Percentiles rank a stretch among this genome's conserved stretches.
Evolutionary conservation across 2,329 filamentous ascomycete species (phyloP).

Genomic region (Huntiella moniliformis): DNA sequence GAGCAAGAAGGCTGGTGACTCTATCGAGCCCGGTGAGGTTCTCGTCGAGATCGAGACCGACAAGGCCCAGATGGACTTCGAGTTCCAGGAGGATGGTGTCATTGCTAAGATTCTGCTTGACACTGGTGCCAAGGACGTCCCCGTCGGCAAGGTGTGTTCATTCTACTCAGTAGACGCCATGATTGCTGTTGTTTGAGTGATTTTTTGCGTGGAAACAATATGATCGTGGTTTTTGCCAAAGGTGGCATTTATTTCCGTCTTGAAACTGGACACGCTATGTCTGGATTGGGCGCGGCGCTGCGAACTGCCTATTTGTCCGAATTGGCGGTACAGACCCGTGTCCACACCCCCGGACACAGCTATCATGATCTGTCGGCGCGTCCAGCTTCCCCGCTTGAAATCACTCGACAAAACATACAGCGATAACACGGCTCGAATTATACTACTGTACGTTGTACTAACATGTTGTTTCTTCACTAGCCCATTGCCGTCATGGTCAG

Average conservation of each 20-base stretch:
- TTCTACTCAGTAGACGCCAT: too few species aligned
- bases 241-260: not conserved
- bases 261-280: not conserved
- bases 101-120: conserved; percentile 89
- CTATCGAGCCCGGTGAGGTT: conserved; percentile 77
- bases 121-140: conserved; percentile 78
- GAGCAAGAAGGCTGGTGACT: conserved; percentile 93
- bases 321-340: not conserved
- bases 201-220: not conserved
- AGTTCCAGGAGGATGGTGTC: conserved; percentile 95
- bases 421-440: not conserved
- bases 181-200: not conserved
- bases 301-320: not conserved
- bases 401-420: not conserved
- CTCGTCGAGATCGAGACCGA: conserved; percentile 98
- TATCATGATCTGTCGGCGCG: too few species aligned
- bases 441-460: not conserved
- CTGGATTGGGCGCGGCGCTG: not conserved
- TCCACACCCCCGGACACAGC: too few species aligned
- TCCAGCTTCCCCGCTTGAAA: too few species aligned
- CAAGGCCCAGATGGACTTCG: conserved; percentile 99
- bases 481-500: conserved; percentile 92
- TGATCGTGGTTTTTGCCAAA: too few species aligned
- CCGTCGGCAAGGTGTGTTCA: conserved; percentile 75
- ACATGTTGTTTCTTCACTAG: conserved; percentile 27